phyloP scores from a whole-genome alignment of 345 rosid species.

The Pugionium cornutum region DNA sequence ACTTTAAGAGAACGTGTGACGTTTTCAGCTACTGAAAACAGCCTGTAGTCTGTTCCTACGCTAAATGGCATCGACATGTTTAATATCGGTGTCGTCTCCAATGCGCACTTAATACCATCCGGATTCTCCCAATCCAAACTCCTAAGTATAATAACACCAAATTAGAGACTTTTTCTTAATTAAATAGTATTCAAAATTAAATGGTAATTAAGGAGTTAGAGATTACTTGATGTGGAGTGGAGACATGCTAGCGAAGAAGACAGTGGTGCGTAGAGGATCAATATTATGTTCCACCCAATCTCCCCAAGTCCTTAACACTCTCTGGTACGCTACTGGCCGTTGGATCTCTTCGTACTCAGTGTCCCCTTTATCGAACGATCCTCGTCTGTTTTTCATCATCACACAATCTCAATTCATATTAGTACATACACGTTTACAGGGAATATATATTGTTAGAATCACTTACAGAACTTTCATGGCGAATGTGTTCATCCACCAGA shows the following conservation, averaged over 20 bases:
- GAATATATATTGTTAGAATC: not conserved
- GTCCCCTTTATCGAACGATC: constrained; percentile 75
- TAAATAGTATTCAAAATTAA: not conserved
- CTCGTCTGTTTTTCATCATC: constrained; percentile 52
- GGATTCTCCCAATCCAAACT: constrained; percentile 88
- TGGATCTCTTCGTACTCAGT: constrained; percentile 73
- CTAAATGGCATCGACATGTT: constrained; percentile 46
- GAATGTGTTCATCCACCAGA: constrained; percentile 98
- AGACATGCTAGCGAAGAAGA: constrained; percentile 91
- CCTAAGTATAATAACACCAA: constrained; percentile 40
- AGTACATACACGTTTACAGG: not conserved
- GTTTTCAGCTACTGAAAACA: constrained; percentile 48
- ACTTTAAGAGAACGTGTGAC: constrained; percentile 51
- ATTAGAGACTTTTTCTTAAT: not conserved
- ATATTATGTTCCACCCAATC: constrained; percentile 75
- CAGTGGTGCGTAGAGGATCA: constrained; percentile 70
- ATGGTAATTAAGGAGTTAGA: not conserved
- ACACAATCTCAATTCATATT: constrained; percentile 25
- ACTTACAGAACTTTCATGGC: constrained; percentile 80
- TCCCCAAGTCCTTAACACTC: constrained; percentile 86
- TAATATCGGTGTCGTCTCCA: constrained; percentile 57
- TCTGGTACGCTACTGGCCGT: constrained; percentile 68
- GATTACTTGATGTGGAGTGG: constrained; percentile 94
- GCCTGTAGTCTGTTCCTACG: constrained; percentile 49
- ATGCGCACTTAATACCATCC: constrained; percentile 68